Conservation (phyloP, 805 yeast species). For the Zygosaccharomyces kombuchaensis region DNA sequence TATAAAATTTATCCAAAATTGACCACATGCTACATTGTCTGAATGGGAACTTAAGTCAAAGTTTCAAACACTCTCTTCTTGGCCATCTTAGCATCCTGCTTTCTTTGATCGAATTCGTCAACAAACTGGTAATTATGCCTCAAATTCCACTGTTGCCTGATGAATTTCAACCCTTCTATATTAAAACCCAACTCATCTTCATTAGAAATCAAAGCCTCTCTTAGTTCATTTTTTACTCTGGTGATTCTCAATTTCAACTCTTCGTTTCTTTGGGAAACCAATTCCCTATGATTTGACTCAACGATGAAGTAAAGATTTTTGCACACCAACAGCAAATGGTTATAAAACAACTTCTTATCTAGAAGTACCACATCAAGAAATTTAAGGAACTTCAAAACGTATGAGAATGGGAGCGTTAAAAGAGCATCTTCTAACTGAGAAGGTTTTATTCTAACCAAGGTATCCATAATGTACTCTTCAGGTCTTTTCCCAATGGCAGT, state of each 20-base stretch:
- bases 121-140: conserved; percentile 68
- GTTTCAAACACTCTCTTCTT: conserved; percentile 74
- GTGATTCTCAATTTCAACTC: conserved; percentile 59
- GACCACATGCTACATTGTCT: not conserved
- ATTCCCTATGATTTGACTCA: conserved; percentile 70
- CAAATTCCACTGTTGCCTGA: conserved; percentile 74
- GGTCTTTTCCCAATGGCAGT: conserved; percentile 69
- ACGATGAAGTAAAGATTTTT: conserved; percentile 72
- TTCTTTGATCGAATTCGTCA: conserved; percentile 58
- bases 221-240: conserved; percentile 56
- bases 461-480: conserved; percentile 71
- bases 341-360: conserved; percentile 42
- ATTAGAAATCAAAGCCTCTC: conserved; percentile 49
- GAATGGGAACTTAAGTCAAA: conserved; percentile 19
- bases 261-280: conserved; percentile 64
- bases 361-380: conserved; percentile 75
- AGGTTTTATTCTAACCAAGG: conserved; percentile 64
- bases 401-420: conserved; percentile 84
- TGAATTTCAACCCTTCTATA: conserved; percentile 71
- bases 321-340: conserved; percentile 61
- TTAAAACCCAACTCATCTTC: conserved; percentile 73
- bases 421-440: conserved; percentile 91
- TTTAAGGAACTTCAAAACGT: conserved; percentile 62
- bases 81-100: conserved; percentile 49
- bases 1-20: not conserved